Base-by-base conservation (phyloP, 2,329 filamentous ascomycete species). In the Diplodia sapinea region DNA sequence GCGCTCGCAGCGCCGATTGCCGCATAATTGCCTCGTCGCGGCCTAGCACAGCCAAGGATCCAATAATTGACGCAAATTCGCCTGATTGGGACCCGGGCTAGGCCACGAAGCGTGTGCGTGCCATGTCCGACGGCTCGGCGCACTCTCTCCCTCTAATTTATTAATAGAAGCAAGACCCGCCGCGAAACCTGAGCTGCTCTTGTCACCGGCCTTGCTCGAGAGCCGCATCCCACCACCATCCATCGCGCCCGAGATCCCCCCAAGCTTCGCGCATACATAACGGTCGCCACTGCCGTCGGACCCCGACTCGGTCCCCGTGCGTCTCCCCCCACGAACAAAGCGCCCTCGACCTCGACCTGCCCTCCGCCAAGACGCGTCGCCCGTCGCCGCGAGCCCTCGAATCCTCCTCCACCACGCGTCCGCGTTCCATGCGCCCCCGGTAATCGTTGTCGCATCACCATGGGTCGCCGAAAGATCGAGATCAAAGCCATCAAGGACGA, bases 401-500 rank as follows among this genome's bases (percentile, higher is more conserved):
- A n/a, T 57, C 50, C 50, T 43, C 50, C 66, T 38, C 36, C 57
- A 50, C 57, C 66, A 50, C 57, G 57, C 57, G 49, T 51, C 47
- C 49, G 65, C 56, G 36, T 62, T 52, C 65, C 47, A 67, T 67
- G 66, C 66, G 57, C 66, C 12, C 51, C 38, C 57, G n/a, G 11
- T 56, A 38, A 63, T 12, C 50, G 55, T 23, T 38, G 59, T 63
- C 59, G 51, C 66, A 57, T 63, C 71, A 76, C 70, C 65, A 99
- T 99, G 95, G 95, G 95, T 80, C 90, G 95, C 81, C 89, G 95
- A 87, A 99, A 99, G 88, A 99, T 99, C 79, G 95, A 98, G 85
- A 98, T 99, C 86, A 97, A 97, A 83, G 93, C 94, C 74, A 98
- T 98, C 86, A 97, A 97, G 82, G 94, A 97, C 88, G 94, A 97